phyloP scores from a whole-genome alignment of 345 rosid genomes.

The Schrenkiella parvula region DNA sequence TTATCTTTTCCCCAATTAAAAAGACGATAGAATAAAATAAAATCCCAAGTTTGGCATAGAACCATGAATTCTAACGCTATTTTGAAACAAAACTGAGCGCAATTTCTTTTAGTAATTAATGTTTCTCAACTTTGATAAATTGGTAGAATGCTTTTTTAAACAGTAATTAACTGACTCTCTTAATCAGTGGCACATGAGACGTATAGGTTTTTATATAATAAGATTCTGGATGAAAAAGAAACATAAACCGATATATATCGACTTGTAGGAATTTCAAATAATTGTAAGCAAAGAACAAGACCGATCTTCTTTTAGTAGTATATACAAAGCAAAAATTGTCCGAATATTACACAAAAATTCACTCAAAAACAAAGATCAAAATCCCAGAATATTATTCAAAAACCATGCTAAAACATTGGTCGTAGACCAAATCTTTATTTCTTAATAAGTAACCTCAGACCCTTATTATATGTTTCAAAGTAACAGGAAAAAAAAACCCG shows the following conservation, averaged over 20 bases:
- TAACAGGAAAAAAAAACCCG: background rate
- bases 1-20: conserved; percentile 25
- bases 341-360: conserved; percentile 4
- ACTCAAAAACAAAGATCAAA: background rate
- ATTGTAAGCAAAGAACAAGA: conserved; percentile 7
- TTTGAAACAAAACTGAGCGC: background rate
- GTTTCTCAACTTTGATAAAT: background rate
- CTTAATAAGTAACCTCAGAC: background rate
- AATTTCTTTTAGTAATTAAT: background rate
- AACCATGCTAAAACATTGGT: background rate
- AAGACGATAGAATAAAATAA: background rate
- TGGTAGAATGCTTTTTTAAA: background rate
- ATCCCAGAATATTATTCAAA: background rate
- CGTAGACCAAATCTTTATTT: conserved; percentile 5
- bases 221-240: background rate
- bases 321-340: conserved; percentile 11
- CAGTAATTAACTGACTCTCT: background rate
- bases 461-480: background rate
- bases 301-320: background rate
- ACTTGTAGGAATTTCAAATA: background rate
- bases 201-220: background rate
- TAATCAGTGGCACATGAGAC: background rate
- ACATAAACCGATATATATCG: background rate
- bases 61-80: conserved; percentile 17
- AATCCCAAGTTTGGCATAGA: conserved; percentile 11